Base-by-base conservation (phyloP, 2,329 filamentous ascomycete species). In the Penicillium vulpinum region DNA sequence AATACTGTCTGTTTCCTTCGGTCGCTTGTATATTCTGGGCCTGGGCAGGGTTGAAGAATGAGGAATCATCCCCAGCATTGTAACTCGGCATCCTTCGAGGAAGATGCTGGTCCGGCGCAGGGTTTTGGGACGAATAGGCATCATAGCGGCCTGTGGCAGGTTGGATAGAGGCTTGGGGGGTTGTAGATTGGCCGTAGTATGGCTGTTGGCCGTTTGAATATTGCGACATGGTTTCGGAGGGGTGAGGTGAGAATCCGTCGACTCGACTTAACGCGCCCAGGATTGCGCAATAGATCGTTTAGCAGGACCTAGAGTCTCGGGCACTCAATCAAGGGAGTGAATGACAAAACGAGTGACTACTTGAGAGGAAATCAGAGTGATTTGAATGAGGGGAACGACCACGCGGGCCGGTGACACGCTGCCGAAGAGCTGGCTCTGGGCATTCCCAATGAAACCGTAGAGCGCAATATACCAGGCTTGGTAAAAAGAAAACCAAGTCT, bases 11-110 rank as follows among this genome's bases (percentile, higher is more conserved):
- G 53, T 68, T 69, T 18, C 67, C 64, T 52, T 77, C 77, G 38
- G 70, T 71, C 56, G 75, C 72, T 55, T 67, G 67, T 16, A 67
- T 38, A 39, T 65, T 63, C 44, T 67, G 63, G 29, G 64, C 64
- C 41, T 65, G 64, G 10, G 68, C 51, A 10, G 70, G 54, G 56
- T 76, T 74, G 56, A 77, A 76, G 54, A 86, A 84, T 47, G 78
- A 75, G 46, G 81, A 78, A 71, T 93, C 89, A 72, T 94, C 90
- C 62, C 88, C 89, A 63, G 82, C 85, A 72, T 91, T 87, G 78
- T 90, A 92, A 78, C 88, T 93, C 47, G 85, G 83, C 62, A 85
- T 83, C 63, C 89, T 81, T 58, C 76, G 77, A 60, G 79, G 71
- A 43, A 75, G 67, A 57, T 72, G 72, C 48, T 75, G 73, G 52